phyloP scores from a whole-genome alignment of 768 basidiomycete species.

The Cystoderma amianthinum region DNA sequence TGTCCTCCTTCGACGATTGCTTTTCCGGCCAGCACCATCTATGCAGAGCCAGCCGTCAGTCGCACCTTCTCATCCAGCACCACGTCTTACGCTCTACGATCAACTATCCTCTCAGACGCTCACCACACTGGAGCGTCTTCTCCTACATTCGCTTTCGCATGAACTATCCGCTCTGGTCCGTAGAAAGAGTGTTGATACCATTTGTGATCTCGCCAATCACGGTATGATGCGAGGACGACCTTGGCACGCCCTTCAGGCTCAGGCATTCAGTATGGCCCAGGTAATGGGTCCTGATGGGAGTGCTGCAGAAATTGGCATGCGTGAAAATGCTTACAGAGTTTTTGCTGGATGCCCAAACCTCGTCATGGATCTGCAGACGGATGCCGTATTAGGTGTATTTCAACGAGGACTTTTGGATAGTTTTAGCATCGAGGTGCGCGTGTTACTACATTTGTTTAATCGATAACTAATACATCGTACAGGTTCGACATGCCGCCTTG shows the following conservation, averaged over 20 bases:
- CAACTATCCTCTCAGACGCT: slow-evolving; percentile 63
- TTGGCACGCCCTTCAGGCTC: slow-evolving; percentile 77
- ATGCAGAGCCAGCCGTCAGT: slow-evolving; percentile 7
- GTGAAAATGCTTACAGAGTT: slow-evolving; percentile 63
- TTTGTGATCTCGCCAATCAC: slow-evolving; percentile 70
- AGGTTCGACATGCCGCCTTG: slow-evolving; percentile 73
- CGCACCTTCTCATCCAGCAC: slow-evolving; percentile 10
- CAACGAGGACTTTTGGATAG: slow-evolving; percentile 63
- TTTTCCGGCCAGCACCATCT: slow-evolving; percentile 54
- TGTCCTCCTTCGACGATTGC: slow-evolving; percentile 70
- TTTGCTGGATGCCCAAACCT: slow-evolving; percentile 73
- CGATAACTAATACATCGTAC: neutral
- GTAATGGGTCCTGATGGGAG: slow-evolving; percentile 12
- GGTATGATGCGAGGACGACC: slow-evolving; percentile 70
- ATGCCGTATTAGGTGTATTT: slow-evolving; percentile 60
- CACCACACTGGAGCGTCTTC: slow-evolving; percentile 61
- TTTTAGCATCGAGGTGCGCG: slow-evolving; percentile 50
- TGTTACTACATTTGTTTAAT: slow-evolving; percentile 1
- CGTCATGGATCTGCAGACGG: slow-evolving; percentile 69
- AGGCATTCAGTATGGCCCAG: slow-evolving; percentile 61
- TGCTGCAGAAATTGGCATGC: slow-evolving; percentile 19
- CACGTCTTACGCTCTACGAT: slow-evolving; percentile 67
- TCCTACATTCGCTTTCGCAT: slow-evolving; percentile 62
- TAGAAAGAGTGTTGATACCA: slow-evolving; percentile 67
- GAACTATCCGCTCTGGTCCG: slow-evolving; percentile 56